phyloP scores from a whole-genome alignment of 208 protist genomes.

The Crithidia expoeki region DNA sequence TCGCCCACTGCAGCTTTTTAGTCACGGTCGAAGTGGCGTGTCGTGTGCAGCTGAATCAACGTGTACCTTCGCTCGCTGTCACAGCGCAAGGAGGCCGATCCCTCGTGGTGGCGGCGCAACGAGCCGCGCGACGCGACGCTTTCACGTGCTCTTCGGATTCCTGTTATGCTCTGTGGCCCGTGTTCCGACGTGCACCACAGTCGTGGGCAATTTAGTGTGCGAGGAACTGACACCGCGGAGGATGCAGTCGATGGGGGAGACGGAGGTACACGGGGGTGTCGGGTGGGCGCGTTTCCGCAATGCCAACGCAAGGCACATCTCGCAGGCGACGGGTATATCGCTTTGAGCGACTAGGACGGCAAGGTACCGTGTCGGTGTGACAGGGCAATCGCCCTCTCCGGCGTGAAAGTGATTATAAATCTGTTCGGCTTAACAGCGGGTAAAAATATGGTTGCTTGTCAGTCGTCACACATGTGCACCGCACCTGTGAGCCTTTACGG shows the following conservation, averaged over 20 bases:
- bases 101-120: slow-evolving; percentile 3
- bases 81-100: not conserved
- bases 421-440: slow-evolving; percentile 86
- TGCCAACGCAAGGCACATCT: slow-evolving; percentile 92
- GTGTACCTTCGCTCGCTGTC: not conserved
- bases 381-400: slow-evolving; percentile 85
- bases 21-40: not conserved
- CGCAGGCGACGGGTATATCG: slow-evolving; percentile 62
- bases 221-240: slow-evolving; percentile 42
- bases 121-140: slow-evolving; percentile 49
- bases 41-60: not conserved
- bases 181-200: slow-evolving; percentile 88
- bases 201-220: slow-evolving; percentile 70
- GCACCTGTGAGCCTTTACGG: slow-evolving; percentile 88
- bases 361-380: slow-evolving; percentile 77
- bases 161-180: slow-evolving; percentile 86
- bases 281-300: slow-evolving; percentile 91
- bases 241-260: slow-evolving; percentile 51
- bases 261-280: slow-evolving; percentile 78
- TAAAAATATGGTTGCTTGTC: slow-evolving; percentile 88
- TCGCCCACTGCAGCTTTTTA: slow-evolving; percentile 10
- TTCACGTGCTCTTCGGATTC: slow-evolving; percentile 90
- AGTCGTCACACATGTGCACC: slow-evolving; percentile 96
- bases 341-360: slow-evolving; percentile 79
- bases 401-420: slow-evolving; percentile 96